These are phyloP conservation scores for Rhizopogon vesiculosus DNA, from an alignment of 768 basidiomycete genomes.

Conservation along the genomic window DNA sequence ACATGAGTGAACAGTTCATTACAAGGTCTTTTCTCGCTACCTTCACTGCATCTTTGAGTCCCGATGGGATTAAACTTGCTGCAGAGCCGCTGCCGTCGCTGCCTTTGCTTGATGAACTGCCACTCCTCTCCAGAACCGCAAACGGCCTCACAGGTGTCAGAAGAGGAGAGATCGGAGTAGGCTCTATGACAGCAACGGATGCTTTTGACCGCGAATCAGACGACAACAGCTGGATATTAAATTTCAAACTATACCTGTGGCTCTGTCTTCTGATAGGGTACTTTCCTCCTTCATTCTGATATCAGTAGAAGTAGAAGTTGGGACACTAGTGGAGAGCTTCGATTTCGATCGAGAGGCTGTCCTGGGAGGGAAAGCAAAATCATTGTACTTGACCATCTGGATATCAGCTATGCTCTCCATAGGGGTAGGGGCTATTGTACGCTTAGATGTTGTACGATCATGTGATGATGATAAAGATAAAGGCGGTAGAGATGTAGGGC, in stretches of 20 bases:
- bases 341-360: conserved; percentile 27
- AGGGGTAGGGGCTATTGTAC: conserved; percentile 13
- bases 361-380: conserved; percentile 51
- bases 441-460: conserved; percentile 29
- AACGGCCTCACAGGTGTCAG: conserved; percentile 43
- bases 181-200: conserved; percentile 53
- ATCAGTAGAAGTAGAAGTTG: conserved; percentile 10
- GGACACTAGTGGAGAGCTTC: conserved; percentile 21
- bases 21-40: conserved; percentile 27
- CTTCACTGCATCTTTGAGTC: conserved; percentile 71
- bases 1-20: neutral
- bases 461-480: conserved; percentile 33
- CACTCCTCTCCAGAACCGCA: conserved; percentile 43
- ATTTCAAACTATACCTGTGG: neutral
- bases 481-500: conserved; percentile 18
- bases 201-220: conserved; percentile 39
- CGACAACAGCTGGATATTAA: conserved; percentile 7
- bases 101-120: conserved; percentile 39
- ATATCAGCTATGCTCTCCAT: conserved; percentile 35
- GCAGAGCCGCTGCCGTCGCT: conserved; percentile 26
- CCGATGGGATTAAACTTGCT: conserved; percentile 41
- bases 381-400: conserved; percentile 39
- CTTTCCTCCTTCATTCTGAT: conserved; percentile 20
- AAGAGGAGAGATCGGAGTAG: conserved; percentile 30
- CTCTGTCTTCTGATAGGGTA: neutral